Percentiles rank a stretch among this genome's conserved stretches.
Evolutionary conservation across 1,139 yeast genomes (phyloP).

Genomic region (Candida smagusa): DNA sequence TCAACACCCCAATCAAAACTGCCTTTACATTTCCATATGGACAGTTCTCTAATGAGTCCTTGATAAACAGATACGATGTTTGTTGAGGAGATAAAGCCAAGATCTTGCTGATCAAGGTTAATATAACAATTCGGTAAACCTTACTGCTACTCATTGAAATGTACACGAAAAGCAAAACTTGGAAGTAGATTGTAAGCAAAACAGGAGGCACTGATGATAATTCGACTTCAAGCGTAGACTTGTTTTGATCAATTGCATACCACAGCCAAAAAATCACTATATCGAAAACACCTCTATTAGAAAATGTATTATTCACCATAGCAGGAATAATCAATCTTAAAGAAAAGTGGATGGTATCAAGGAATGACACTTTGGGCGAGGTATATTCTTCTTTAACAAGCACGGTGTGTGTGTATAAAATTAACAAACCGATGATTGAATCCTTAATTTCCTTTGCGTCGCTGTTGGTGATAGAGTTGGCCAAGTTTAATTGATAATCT

Average conservation of each 20-base stretch:
- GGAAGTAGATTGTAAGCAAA: slow-evolving; percentile 32
- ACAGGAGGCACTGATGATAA: slow-evolving; percentile 29
- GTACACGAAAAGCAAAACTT: slow-evolving; percentile 28
- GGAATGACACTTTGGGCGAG: slow-evolving; percentile 20
- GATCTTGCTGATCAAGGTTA: slow-evolving; percentile 54
- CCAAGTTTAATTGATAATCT: slow-evolving; percentile 34
- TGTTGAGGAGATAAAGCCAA: slow-evolving; percentile 56
- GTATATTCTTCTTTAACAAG: slow-evolving; percentile 10
- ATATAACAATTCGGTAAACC: slow-evolving; percentile 26
- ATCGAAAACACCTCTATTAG: slow-evolving; percentile 27
- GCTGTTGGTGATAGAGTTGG: slow-evolving; percentile 22
- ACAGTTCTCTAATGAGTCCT: slow-evolving; percentile 64
- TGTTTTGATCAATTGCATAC: slow-evolving; percentile 28
- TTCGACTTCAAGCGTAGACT: slow-evolving; percentile 25
- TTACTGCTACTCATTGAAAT: slow-evolving; percentile 9
- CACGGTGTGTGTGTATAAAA: slow-evolving; percentile 25
- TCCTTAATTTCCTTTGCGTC: slow-evolving; percentile 26
- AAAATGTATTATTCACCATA: slow-evolving; percentile 28
- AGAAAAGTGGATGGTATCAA: slow-evolving; percentile 33
- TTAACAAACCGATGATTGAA: slow-evolving; percentile 30
- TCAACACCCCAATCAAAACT: slow-evolving; percentile 62
- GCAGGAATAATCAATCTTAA: slow-evolving; percentile 36
- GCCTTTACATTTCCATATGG: slow-evolving; percentile 63
- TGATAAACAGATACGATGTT: slow-evolving; percentile 55
- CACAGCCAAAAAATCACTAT: slow-evolving; percentile 38